Evolutionary conservation across 331 rosid genomes (phyloP), one percentile per base, ranked within the genome.

Genomic region (Phaseolus coccineus): DNA sequence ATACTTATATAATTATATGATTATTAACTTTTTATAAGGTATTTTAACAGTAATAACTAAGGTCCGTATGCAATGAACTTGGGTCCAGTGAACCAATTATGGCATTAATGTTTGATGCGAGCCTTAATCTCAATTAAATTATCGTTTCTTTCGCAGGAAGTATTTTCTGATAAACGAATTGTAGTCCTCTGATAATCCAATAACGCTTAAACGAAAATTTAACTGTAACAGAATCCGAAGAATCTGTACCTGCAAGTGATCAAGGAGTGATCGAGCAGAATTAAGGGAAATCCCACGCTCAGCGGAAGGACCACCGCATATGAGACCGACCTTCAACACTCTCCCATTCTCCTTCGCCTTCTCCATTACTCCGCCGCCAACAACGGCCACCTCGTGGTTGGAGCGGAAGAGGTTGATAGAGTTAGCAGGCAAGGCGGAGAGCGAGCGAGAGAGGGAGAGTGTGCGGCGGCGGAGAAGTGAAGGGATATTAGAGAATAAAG

Each of bases 231-330:
- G 61, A 55, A 19, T 22, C 10, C 33, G 6, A 66, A 69, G 7
- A 24, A 31, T 3, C 0, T 1, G 37, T 44, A 92, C 97, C 90
- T 91, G 97, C 59, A 95, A 88, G 62, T 95, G 97, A 92, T 95
- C 97, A 64, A 95, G 87, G 71, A 95, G 89, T 62, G 98, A 92
- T 90, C 98, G 76, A 37, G 97, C 97, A 0, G 98, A 95, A 79
- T 92, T 95, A 74, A 95, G 97, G n/a, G 98, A 92, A 89, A 95
- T 95, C n/a, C 97, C 98, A 77, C 97, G 97, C 85, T 95, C 97
- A 22, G 94, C 90, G 9, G 97, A 92, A 35, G 97, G 98, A 71
- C 98, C 98, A 3, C 98, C 98, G 25, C 98, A 94, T 11, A 94
- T 76, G 51, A 94, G 79, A 24, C 97, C 98, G 9, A 94, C 97